Percentiles rank a stretch among this genome's conserved stretches.
Evolutionary conservation across 2,329 filamentous ascomycete species (phyloP).

Genomic region (Apiospora rasikravindrae): DNA sequence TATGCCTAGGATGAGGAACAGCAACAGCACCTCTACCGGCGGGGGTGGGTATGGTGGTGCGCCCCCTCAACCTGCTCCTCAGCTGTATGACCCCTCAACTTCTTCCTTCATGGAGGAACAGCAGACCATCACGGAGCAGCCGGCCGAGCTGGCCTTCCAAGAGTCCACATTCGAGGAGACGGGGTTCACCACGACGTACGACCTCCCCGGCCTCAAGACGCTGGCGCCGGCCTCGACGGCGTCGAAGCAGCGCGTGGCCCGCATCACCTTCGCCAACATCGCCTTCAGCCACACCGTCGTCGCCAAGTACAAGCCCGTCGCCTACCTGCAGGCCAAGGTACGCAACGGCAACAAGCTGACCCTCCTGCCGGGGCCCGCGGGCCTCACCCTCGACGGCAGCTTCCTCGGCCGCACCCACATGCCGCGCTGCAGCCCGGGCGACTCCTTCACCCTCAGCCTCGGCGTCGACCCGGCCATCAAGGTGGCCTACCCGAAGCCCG

Average conservation of each 20-base stretch:
- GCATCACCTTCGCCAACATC: slow-evolving; percentile 56
- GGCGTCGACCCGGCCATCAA: slow-evolving; percentile 65
- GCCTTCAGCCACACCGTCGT: slow-evolving; percentile 63
- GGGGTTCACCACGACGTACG: slow-evolving; percentile 65
- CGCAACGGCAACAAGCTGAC: slow-evolving; percentile 61
- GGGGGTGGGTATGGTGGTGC: too few relatives aligned
- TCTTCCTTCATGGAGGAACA: slow-evolving; percentile 23
- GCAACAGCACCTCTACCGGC: too few relatives aligned
- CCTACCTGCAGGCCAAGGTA: slow-evolving; percentile 64
- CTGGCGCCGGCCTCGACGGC: slow-evolving; percentile 55
- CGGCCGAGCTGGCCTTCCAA: slow-evolving; percentile 48
- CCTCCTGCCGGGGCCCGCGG: slow-evolving; percentile 58
- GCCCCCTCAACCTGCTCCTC: not conserved
- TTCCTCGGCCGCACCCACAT: slow-evolving; percentile 64
- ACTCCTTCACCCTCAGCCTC: slow-evolving; percentile 57
- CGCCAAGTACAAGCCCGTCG: slow-evolving; percentile 64
- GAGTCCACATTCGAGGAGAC: slow-evolving; percentile 63
- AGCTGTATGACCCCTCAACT: too few relatives aligned
- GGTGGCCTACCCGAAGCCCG: slow-evolving; percentile 61
- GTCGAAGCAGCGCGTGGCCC: slow-evolving; percentile 65
- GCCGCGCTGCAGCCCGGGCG: slow-evolving; percentile 60
- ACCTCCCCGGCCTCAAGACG: slow-evolving; percentile 63
- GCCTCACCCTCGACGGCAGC: slow-evolving; percentile 66
- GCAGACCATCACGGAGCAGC: slow-evolving; percentile 30
- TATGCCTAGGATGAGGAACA: too few relatives aligned